A percentile compares a stretch with the other conserved stretches of the same genome.
These are phyloP conservation scores for Aspergillus coremiiformis DNA, from an alignment of 495 filamentous ascomycete genomes.

Conservation along the genomic window DNA sequence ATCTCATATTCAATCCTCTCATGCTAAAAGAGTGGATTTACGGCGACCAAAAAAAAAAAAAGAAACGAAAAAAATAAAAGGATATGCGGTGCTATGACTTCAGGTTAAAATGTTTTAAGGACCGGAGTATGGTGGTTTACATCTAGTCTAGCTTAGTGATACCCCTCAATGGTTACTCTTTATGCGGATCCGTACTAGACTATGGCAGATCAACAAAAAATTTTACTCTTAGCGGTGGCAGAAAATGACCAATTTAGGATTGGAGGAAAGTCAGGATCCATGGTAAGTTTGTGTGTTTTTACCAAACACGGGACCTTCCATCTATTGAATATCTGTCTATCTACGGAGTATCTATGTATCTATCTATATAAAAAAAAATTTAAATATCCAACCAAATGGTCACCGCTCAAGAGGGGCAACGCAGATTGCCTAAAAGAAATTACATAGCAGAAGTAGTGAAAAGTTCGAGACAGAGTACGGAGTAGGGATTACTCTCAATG, in stretches of 20 bases:
- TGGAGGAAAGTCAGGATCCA: slow-evolving; percentile 16
- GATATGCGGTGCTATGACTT: not conserved
- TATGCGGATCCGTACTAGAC: not conserved
- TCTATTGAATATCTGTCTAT: no score
- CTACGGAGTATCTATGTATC: no score
- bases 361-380: not conserved
- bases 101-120: not conserved
- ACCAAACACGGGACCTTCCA: not conserved
- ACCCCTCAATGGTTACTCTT: slow-evolving; percentile 6
- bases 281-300: slow-evolving; percentile 10
- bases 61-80: not conserved
- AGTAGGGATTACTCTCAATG: not conserved
- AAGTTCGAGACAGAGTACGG: not conserved
- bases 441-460: not conserved
- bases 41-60: not conserved
- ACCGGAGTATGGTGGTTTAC: not conserved
- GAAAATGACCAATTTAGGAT: slow-evolving; percentile 11
- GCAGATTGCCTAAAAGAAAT: not conserved
- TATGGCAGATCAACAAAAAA: not conserved
- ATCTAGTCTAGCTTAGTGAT: slow-evolving; percentile 4
- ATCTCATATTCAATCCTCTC: not conserved
- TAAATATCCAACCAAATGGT: not conserved
- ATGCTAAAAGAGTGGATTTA: not conserved
- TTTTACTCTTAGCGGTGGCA: slow-evolving; percentile 9
- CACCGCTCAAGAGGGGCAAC: not conserved